Percentiles rank a stretch among this genome's conserved stretches.
Evolutionary conservation across 2,329 filamentous ascomycete genomes (phyloP).

Genomic region (Paraconiothyrium brasiliense): DNA sequence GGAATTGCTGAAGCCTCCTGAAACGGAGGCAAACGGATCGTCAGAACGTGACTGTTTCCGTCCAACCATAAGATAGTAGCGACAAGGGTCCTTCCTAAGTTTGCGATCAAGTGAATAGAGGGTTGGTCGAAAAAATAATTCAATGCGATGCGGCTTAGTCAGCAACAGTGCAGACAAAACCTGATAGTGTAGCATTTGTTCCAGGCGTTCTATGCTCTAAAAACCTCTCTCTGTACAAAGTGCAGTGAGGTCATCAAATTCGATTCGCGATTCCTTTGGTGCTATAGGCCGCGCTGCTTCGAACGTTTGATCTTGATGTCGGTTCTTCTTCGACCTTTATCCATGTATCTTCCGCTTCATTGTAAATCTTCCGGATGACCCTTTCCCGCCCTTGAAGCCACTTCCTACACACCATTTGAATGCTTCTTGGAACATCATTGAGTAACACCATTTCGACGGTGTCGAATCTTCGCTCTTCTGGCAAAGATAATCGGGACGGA

Average conservation of each 20-base stretch:
- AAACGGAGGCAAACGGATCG: background rate
- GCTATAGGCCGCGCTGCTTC: too few species aligned
- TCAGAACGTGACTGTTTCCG: background rate
- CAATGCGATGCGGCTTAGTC: background rate
- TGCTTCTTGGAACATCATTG: background rate
- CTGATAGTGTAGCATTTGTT: too few species aligned
- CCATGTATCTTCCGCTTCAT: background rate
- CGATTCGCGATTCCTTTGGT: background rate
- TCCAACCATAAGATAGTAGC: background rate
- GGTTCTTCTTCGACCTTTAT: background rate
- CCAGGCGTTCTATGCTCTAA: too few species aligned
- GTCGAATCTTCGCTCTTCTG: slow-evolving; percentile 11
- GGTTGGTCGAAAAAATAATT: background rate
- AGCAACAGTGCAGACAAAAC: background rate
- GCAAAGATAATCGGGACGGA: background rate
- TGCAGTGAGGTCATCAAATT: background rate
- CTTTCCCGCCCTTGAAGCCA: background rate
- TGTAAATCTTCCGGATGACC: background rate
- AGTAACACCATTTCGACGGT: slow-evolving; percentile 9
- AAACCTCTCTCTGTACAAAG: too few species aligned
- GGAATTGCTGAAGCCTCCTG: background rate
- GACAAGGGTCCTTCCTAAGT: background rate
- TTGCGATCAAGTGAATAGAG: background rate
- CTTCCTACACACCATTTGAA: slow-evolving; percentile 14
- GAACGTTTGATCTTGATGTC: background rate